A percentile compares a stretch with the other conserved stretches of the same genome.
These are phyloP conservation scores for Talaromyces sp. DNA, from an alignment of 2,329 filamentous ascomycete genomes.

Conservation along the genomic window DNA sequence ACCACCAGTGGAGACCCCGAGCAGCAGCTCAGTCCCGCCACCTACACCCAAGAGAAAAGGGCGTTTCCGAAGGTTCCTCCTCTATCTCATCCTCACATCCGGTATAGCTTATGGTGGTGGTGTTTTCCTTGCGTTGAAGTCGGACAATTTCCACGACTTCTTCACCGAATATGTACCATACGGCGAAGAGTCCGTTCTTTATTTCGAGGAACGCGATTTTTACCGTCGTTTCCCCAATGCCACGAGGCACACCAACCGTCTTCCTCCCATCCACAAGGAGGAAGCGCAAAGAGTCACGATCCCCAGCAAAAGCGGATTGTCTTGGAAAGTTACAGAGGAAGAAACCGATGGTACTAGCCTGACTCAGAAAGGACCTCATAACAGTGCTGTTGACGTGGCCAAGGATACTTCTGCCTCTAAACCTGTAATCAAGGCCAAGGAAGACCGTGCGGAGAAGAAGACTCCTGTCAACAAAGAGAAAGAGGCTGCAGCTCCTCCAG, in stretches of 20 bases:
- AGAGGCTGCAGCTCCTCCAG: constrained; percentile 19
- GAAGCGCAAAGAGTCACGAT: constrained; percentile 74
- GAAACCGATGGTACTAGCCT: constrained; percentile 58
- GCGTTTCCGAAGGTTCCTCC: constrained; percentile 71
- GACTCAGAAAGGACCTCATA: constrained; percentile 49
- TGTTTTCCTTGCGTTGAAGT: constrained; percentile 87
- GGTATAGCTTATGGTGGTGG: constrained; percentile 79
- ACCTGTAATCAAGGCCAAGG: constrained; percentile 31
- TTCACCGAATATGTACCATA: constrained; percentile 97
- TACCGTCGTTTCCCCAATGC: constrained; percentile 72
- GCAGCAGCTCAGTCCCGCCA: constrained; percentile 39
- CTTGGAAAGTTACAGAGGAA: constrained; percentile 70
- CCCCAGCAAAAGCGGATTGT: constrained; percentile 78
- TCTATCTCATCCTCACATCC: constrained; percentile 73
- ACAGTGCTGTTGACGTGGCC: constrained; percentile 39
- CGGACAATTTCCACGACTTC: constrained; percentile 98
- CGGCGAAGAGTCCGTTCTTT: constrained; percentile 89
- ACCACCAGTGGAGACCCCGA: constrained; percentile 25
- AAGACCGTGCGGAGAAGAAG: constrained; percentile 28
- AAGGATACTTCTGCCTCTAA: constrained; percentile 22
- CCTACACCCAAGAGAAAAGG: constrained; percentile 62
- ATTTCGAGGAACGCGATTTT: constrained; percentile 93
- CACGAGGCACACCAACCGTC: constrained; percentile 46
- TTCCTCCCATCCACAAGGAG: constrained; percentile 37
- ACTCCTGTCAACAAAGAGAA: constrained; percentile 26